Evolutionary conservation across 2,329 filamentous ascomycete genomes (phyloP), one percentile per base, ranked within the genome.

Genomic region (Hymenoscyphus salicellus): DNA sequence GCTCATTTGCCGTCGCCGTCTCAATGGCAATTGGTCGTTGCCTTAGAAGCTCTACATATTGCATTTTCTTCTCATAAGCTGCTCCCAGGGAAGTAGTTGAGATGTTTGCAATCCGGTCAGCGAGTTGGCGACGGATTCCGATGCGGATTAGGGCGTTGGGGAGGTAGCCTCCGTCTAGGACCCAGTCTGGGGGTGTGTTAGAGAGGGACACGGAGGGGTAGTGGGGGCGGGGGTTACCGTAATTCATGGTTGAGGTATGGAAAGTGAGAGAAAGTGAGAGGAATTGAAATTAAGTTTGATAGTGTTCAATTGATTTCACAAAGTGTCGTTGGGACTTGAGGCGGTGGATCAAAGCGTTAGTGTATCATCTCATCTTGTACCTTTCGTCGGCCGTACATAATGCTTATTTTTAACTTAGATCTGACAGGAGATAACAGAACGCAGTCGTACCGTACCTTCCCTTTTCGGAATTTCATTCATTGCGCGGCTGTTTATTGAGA

Each of bases 141-240:
- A 85, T 72, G 20, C 88, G 85, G 69, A 90, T 87, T 30, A 90
- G 71, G 11, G 82, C 74, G 66, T 86, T 82, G 2, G 88, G 88
- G 33, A 91, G 80, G 72, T 87, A 88, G 65, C 88, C 88, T 67
- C 81, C 80, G 75, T 91, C 88, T 43, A 90, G 81, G 64, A 90
- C 76, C 76, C 79, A 82, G 72, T 87, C 85, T 80, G 68, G 55
- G 14, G 28, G 17, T 20, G 0, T 52, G 46, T 69, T 26, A 69
- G 65, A 30, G 61, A 30, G 55, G 55, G 20, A 52, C n/a, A 16
- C 17, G 16, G 8, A 41, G n/a, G 23, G 46, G 28, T n/a, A n/a
- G 33, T 57, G 20, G 32, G 41, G n/a, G 49, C n/a, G 38, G 23
- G 38, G 49, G 20, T 36, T 66, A 73, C 72, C 72, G 57, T 71